A percentile compares a stretch with the other conserved stretches of the same genome.
phyloP scores from a whole-genome alignment of 2,329 filamentous ascomycete genomes.

The Aulographum hederae region DNA sequence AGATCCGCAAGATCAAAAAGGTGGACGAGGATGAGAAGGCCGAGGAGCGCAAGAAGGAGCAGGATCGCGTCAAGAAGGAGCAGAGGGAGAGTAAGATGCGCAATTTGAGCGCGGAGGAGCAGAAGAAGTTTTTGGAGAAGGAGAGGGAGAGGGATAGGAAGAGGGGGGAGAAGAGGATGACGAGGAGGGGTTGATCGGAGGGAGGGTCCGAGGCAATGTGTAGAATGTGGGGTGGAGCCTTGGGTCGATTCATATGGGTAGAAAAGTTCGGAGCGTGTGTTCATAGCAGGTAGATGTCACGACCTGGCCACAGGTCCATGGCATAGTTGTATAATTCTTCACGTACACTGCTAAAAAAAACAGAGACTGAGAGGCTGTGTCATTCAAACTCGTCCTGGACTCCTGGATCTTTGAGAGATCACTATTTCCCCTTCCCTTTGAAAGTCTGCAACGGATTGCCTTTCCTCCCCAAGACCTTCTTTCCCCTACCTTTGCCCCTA shows the following conservation, averaged over 20 bases:
- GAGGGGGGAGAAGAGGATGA: constrained; percentile 6
- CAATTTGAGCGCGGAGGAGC: constrained; percentile 42
- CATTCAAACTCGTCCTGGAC: too few relatives aligned
- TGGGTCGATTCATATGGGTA: too few relatives aligned
- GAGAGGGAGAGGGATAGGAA: constrained; percentile 54
- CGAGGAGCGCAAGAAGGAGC: constrained; percentile 35
- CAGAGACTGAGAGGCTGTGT: too few relatives aligned
- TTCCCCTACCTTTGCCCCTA: constrained; percentile 27
- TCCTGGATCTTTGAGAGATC: too few relatives aligned
- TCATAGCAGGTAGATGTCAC: too few relatives aligned
- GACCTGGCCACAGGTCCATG: too few relatives aligned
- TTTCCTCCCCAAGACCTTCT: constrained; percentile 40
- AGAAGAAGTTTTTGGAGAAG: constrained; percentile 46
- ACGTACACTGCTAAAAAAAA: too few relatives aligned
- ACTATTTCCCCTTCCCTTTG: constrained; percentile 18
- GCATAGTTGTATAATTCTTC: too few relatives aligned
- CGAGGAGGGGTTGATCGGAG: constrained; percentile 5
- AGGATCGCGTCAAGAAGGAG: constrained; percentile 56
- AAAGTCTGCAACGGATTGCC: constrained; percentile 80
- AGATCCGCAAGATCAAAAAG: constrained; percentile 63
- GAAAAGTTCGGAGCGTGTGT: too few relatives aligned
- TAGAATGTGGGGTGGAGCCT: too few relatives aligned
- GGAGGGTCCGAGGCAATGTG: too few relatives aligned
- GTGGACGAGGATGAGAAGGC: constrained; percentile 53
- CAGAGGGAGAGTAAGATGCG: constrained; percentile 56